Base-by-base conservation (phyloP, 2,329 filamentous ascomycete species). In the Neopestalotiopsis sp. region DNA sequence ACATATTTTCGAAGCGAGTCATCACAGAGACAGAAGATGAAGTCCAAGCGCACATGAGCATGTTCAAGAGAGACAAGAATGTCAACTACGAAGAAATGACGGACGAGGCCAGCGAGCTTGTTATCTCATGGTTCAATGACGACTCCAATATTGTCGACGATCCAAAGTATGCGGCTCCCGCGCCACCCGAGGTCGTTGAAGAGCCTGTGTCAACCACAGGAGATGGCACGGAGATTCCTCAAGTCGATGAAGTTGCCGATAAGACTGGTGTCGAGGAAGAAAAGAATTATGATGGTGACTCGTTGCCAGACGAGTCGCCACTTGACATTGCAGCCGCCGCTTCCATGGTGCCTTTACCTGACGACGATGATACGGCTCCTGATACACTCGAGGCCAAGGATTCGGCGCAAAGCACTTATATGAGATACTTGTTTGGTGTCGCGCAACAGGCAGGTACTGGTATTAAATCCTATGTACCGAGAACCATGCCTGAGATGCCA, bases 11-110 rank as follows among this genome's bases (percentile, higher is more conserved):
- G 45, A 84, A 88, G 17, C 78, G 80, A 52, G 86, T 91, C 40
- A 92, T 96, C 75, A 86, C 89, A 59, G 88, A 87, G 61, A 89
- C 87, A 0, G 82, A 83, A 1, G 92, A 94, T 72, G 94, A 97
- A 80, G 88, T 93, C 1, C 86, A 87, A 69, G 93, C 93, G 1
- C 94, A 96, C 74, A 86, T 90, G 78, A 86, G 82, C 73, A 82
- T 93, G 85, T 93, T 93, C 74, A 84, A 83, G 57, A 86, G 86
- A 0, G 84, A 86, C 69, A 88, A 86, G 72, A 91, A 93, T 72
- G 83, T 86, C 7, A 86, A 87, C 1, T 93, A 93, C 72, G 89
- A 90, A 69, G 82, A 82, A 5, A 91, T 93, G 86, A 84, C 86
- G 17, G 86, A 88, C 56, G 80, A 86, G 57, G 86, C 90, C 1